A percentile compares a stretch with the other conserved stretches of the same genome.
Conservation (phyloP, 2,329 filamentous ascomycete species). For the Aspergillus pseudotamarii region DNA sequence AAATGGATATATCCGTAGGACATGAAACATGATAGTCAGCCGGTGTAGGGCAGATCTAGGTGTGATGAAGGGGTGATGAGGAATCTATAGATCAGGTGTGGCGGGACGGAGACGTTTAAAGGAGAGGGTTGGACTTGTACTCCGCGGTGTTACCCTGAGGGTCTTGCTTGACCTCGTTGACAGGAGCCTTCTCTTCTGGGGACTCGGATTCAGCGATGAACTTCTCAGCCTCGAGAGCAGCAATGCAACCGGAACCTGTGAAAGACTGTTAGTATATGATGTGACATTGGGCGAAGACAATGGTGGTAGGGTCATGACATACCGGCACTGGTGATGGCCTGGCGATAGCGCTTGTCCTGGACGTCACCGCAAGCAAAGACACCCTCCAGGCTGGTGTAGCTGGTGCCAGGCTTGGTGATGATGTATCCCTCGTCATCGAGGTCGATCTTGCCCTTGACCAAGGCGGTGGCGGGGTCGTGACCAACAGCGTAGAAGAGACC, state of each 20-base stretch:
- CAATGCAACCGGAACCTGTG: conserved; percentile 87
- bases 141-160: conserved; percentile 54
- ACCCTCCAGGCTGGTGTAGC: conserved; percentile 82
- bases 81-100: not conserved
- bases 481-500: conserved; percentile 97
- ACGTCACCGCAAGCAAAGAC: conserved; percentile 97
- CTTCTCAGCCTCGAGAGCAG: conserved; percentile 94
- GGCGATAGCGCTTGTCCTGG: conserved; percentile 96
- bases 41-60: not conserved
- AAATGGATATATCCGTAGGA: conserved; percentile 9
- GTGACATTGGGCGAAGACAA: not conserved
- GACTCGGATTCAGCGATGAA: conserved; percentile 76
- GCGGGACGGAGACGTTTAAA: conserved; percentile 46
- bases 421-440: conserved; percentile 92
- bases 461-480: conserved; percentile 87
- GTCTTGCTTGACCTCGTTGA: conserved; percentile 43
- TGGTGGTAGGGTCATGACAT: conserved; percentile 43
- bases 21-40: conserved; percentile 6
- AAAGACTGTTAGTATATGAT: conserved; percentile 23
- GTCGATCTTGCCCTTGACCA: conserved; percentile 88
- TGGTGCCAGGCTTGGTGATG: conserved; percentile 83
- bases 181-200: conserved; percentile 50
- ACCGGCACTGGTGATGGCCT: conserved; percentile 97
- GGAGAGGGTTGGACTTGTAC: conserved; percentile 65
- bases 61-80: not conserved